Evolutionary conservation across 2,329 filamentous ascomycete species (phyloP).

Genomic region (Botryotinia convoluta): DNA sequence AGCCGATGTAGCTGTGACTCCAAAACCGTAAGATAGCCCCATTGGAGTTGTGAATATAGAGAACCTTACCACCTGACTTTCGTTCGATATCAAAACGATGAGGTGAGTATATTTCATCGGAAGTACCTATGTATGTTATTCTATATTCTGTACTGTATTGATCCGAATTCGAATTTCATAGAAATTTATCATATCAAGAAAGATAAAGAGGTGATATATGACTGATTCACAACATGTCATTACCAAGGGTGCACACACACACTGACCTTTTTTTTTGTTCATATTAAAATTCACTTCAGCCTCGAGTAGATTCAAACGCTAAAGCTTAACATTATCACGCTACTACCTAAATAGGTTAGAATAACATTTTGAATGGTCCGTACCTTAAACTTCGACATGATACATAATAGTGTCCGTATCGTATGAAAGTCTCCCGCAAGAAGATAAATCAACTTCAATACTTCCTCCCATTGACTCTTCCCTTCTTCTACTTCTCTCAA

Average conservation of each 20-base stretch:
- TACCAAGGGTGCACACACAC: not conserved
- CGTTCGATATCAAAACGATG: not conserved
- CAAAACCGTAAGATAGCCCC: not conserved
- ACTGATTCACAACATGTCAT: not conserved
- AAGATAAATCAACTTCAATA: constrained; percentile 11
- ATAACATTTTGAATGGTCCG: not conserved
- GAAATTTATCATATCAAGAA: not conserved
- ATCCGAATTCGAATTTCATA: not conserved
- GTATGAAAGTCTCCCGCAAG: constrained; percentile 3
- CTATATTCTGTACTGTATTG: not conserved
- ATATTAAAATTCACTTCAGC: constrained; percentile 4
- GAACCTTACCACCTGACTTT: not conserved
- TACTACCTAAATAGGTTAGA: not conserved
- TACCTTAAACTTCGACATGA: constrained; percentile 8
- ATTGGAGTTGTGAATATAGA: not conserved
- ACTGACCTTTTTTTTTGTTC: not conserved
- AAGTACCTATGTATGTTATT: not conserved
- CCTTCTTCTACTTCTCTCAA: not conserved
- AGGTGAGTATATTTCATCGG: not conserved
- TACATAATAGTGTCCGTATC: constrained; percentile 8
- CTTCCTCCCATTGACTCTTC: not conserved
- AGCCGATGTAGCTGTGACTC: not conserved
- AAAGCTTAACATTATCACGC: not conserved
- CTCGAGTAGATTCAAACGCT: not conserved
- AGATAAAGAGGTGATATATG: not conserved